Evolutionary conservation across 805 yeast genomes (phyloP).

Genomic region (Pichia nakasei): DNA sequence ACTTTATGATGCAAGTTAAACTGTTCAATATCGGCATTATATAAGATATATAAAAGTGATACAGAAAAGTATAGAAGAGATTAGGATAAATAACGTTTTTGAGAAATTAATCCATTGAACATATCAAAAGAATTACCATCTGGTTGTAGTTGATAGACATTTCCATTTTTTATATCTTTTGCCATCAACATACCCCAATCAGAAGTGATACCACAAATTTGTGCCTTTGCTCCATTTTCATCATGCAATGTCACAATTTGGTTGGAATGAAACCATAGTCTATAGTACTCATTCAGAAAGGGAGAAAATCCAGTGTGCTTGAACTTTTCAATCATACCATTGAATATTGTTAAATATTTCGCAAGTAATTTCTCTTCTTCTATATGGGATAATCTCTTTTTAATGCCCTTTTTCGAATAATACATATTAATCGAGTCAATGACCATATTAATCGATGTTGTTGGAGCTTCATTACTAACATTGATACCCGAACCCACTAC

Average conservation of each 20-base stretch:
- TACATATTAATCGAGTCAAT: conserved; percentile 51
- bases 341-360: conserved; percentile 54
- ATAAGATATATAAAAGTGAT: too few species aligned
- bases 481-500: conserved; percentile 87
- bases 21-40: too few species aligned
- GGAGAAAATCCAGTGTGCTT: conserved; percentile 55
- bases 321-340: conserved; percentile 52
- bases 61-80: too few species aligned
- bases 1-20: too few species aligned
- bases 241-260: conserved; percentile 61
- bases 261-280: conserved; percentile 75
- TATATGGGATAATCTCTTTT: conserved; percentile 15
- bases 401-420: conserved; percentile 33
- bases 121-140: conserved; percentile 97
- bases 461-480: conserved; percentile 78
- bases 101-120: conserved; percentile 77
- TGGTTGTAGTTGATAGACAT: conserved; percentile 69
- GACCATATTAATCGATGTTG: conserved; percentile 75
- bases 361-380: conserved; percentile 53
- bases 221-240: conserved; percentile 40
- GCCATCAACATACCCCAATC: conserved; percentile 82
- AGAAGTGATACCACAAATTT: conserved; percentile 68
- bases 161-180: conserved; percentile 58
- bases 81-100: conserved; percentile 27
- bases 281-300: conserved; percentile 64